Evolutionary conservation across 73 alveolate genomes (phyloP).

Genomic region (Stentor roeselii): DNA sequence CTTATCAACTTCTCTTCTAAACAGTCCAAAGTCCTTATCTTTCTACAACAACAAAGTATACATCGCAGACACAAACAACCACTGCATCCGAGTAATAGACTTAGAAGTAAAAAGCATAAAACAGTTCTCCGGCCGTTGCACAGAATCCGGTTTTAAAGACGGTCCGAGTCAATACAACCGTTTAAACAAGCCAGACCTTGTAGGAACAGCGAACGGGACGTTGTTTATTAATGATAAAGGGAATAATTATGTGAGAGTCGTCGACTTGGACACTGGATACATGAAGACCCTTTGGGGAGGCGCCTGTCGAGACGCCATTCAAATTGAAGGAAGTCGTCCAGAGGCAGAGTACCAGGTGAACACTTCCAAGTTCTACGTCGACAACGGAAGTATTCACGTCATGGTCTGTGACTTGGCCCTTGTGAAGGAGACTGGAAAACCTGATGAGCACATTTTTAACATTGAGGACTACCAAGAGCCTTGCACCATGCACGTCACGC

Average conservation of each 20-base stretch:
- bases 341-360: not conserved
- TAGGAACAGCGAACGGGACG: not conserved
- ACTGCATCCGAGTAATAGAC: slow-evolving; percentile 4
- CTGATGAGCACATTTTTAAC: not conserved
- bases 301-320: slow-evolving; percentile 5
- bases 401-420: slow-evolving; percentile 4
- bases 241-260: slow-evolving; percentile 3
- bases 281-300: slow-evolving; percentile 24
- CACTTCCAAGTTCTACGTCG: not conserved
- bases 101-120: not conserved
- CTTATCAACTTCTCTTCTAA: not conserved
- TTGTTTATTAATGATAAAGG: not conserved
- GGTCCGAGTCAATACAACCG: not conserved
- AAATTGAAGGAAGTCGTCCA: not conserved
- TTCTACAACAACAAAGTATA: not conserved
- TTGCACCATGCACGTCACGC: not conserved
- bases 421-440: not conserved
- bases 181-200: not conserved
- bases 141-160: slow-evolving; percentile 20
- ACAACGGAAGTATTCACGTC: not conserved
- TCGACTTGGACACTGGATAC: not conserved
- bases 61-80: not conserved
- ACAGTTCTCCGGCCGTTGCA: slow-evolving; percentile 9
- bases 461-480: not conserved
- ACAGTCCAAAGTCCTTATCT: not conserved